Percentiles rank a stretch among this genome's conserved stretches.
Conservation (phyloP, 257 asterid genomes). For the Perilla frutescens region DNA sequence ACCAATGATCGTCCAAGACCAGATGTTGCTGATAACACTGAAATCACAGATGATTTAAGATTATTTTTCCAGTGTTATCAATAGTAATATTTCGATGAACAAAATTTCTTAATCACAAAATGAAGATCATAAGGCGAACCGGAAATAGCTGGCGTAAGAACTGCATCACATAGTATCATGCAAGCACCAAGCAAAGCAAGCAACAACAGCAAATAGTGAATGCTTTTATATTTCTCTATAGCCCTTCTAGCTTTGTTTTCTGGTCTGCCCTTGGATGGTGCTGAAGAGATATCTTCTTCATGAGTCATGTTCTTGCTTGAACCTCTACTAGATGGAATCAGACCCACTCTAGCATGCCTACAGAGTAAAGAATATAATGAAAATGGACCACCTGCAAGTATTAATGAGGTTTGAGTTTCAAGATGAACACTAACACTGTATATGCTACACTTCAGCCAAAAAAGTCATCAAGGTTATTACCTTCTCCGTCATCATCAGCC, state of each 20-base stretch:
- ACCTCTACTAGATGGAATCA: slow-evolving; percentile 70
- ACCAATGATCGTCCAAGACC: slow-evolving; percentile 76
- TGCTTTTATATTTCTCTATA: slow-evolving; percentile 68
- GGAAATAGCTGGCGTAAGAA: slow-evolving; percentile 93
- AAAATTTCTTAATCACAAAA: slow-evolving; percentile 7
- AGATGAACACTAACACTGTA: neutral
- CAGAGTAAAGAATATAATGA: slow-evolving; percentile 86
- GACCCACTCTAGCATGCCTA: slow-evolving; percentile 79
- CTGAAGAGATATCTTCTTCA: slow-evolving; percentile 47
- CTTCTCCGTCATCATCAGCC: slow-evolving; percentile 93
- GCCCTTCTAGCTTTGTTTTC: slow-evolving; percentile 74
- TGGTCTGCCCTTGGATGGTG: slow-evolving; percentile 44
- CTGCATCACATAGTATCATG: slow-evolving; percentile 84
- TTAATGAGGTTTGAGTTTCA: slow-evolving; percentile 34
- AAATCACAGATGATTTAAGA: slow-evolving; percentile 22
- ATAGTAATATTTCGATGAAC: neutral
- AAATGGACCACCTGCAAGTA: slow-evolving; percentile 90
- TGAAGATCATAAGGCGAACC: slow-evolving; percentile 49
- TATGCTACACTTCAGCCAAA: neutral
- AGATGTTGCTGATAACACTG: slow-evolving; percentile 85
- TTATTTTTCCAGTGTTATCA: slow-evolving; percentile 1
- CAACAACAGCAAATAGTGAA: slow-evolving; percentile 69
- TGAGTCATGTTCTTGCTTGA: slow-evolving; percentile 53
- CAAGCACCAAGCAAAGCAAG: slow-evolving; percentile 92
- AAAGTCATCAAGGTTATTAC: slow-evolving; percentile 43